A percentile compares a stretch with the other conserved stretches of the same genome.
phyloP scores from a whole-genome alignment of 345 rosid species.

The Hypericum perforatum region DNA sequence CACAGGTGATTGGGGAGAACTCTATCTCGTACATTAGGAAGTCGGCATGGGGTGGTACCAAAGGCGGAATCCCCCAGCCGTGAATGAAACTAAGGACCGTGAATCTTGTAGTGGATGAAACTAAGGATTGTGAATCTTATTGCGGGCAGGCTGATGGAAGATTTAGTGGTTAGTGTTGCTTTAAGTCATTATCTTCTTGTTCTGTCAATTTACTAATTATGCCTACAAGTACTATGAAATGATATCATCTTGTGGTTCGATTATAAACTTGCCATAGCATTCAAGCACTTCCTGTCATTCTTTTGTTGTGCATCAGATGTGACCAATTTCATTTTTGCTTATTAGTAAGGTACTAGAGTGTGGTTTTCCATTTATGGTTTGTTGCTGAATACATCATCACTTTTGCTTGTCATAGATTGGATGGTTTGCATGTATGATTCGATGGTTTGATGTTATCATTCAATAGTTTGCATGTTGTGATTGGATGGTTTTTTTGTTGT shows the following conservation, averaged over 20 bases:
- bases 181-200: too few species aligned
- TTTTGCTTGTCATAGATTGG: conserved; percentile 53
- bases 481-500: too few species aligned
- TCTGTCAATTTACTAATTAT: too few species aligned
- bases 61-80: conserved; percentile 27
- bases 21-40: conserved; percentile 70
- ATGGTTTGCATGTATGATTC: too few species aligned
- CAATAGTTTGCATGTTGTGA: too few species aligned
- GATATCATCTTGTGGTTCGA: too few species aligned
- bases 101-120: conserved; percentile 94
- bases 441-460: too few species aligned
- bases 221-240: too few species aligned
- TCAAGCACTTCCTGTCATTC: background rate
- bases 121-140: conserved; percentile 81
- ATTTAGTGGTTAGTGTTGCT: conserved; percentile 69
- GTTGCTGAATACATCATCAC: background rate
- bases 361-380: too few species aligned
- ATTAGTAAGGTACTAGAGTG: too few species aligned
- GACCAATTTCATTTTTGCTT: too few species aligned
- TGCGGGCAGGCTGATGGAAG: conserved; percentile 80
- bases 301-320: background rate
- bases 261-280: background rate
- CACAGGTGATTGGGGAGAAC: conserved; percentile 75
- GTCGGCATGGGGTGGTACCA: conserved; percentile 43
- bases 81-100: too few species aligned